Base-by-base conservation (phyloP, 768 basidiomycete genomes). In the Termitomyces sp. region DNA sequence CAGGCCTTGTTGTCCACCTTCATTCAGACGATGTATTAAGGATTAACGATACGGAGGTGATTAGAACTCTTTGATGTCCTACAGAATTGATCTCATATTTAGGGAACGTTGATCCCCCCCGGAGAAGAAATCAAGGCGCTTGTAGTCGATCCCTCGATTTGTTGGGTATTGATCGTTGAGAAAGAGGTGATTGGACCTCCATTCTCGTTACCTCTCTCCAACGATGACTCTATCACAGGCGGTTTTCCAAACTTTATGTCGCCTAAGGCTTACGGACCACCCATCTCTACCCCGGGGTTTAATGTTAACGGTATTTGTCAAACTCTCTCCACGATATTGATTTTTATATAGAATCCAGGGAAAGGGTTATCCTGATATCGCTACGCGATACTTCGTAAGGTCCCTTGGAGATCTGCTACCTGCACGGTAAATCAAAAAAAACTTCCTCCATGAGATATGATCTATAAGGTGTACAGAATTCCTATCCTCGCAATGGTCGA, bases 341-440 rank as follows among this genome's bases (percentile, higher is more conserved):
- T 37, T 25, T 59, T 42, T 29, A 48, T 42, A 32, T 17, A 54
- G 6, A 29, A 42, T 57, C 10, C 66, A 97, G 95, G 97, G 97
- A 0, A 98, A 97, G 71, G 97, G 97, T 3, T 98, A 96, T 73
- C 97, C 97, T 0, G 97, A 99, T 70, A 74, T 97, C 4, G 89
- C 94, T 3, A 96, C 97, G 0, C 83, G 94, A 7, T 87, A 96
- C 65, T 80, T 98, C 7, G 83, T 96, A 49, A 86, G 86, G 60
- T 84, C 82, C 0, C 78, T 98, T 3, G 82, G 89, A 1, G 81
- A 86, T 43, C 81, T 83, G 38, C 80, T 94, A 20, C 88, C 89
- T 3, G 49, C 72, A 46, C 74, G 74, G 94, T 92, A 70, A 65
- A 76, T 69, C 45, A 40, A 32, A n/a, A n/a, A 42, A n/a, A 40